Evolutionary conservation across 306 rosid genomes (phyloP).

Genomic region (Medicago arabica): DNA sequence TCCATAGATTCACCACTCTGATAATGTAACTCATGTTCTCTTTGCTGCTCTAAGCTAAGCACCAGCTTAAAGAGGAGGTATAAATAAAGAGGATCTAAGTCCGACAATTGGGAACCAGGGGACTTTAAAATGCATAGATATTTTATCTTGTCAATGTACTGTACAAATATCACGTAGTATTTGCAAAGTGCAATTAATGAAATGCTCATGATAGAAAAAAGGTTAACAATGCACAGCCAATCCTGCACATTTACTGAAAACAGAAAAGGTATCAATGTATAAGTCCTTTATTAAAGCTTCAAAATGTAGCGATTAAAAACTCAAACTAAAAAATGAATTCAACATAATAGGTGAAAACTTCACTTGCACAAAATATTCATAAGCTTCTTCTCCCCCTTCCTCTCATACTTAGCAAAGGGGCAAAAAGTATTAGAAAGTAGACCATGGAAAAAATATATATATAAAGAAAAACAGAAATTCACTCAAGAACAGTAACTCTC

Average conservation of each 20-base stretch:
- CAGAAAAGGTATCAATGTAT: conserved; percentile 33
- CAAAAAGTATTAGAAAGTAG: conserved; percentile 34
- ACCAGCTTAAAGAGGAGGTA: no score
- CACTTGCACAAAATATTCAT: conserved; percentile 43
- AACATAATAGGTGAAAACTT: conserved; percentile 42
- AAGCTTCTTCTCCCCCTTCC: conserved; percentile 37
- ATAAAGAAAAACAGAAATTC: conserved; percentile 28
- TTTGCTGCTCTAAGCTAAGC: no score
- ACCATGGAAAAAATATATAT: conserved; percentile 21
- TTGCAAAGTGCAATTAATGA: conserved; percentile 7
- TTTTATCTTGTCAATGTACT: no score
- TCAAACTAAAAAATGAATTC: conserved; percentile 44
- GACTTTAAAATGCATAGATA: no score
- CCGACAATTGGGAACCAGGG: no score
- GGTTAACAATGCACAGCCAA: not conserved
- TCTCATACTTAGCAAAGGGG: conserved; percentile 35
- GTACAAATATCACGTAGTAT: not conserved
- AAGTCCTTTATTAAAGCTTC: conserved; percentile 42
- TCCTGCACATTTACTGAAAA: not conserved
- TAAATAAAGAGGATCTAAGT: no score
- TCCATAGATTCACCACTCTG: no score
- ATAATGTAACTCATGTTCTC: no score
- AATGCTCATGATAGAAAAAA: not conserved
- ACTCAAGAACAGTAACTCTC: conserved; percentile 40
- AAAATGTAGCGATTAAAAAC: conserved; percentile 45